Percentiles rank a stretch among this genome's conserved stretches.
Conservation (phyloP, 2,329 filamentous ascomycete species). For the Cladobotryum mycophilum region DNA sequence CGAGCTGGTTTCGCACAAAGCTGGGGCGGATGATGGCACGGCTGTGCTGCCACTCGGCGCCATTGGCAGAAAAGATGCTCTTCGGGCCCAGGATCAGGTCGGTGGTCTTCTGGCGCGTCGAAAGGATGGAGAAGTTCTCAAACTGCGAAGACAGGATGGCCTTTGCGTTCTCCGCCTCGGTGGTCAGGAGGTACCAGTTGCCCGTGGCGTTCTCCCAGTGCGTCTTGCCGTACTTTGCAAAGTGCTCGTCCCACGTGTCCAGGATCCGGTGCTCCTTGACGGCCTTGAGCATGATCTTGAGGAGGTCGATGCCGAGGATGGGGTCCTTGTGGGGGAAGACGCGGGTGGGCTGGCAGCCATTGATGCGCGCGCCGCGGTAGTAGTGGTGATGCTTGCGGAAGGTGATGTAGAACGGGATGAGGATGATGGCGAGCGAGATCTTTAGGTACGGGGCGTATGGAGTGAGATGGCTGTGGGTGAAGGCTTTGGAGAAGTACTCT, state of each 20-base stretch:
- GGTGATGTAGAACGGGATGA: slow-evolving; percentile 11
- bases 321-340: slow-evolving; percentile 47
- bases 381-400: slow-evolving; percentile 15
- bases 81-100: slow-evolving; percentile 41
- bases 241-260: slow-evolving; percentile 26
- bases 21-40: slow-evolving; percentile 47
- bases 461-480: slow-evolving; percentile 2
- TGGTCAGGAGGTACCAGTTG: slow-evolving; percentile 39
- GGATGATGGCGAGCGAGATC: slow-evolving; percentile 12
- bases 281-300: slow-evolving; percentile 33
- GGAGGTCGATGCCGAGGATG: slow-evolving; percentile 46
- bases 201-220: slow-evolving; percentile 27
- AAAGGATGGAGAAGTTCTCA: slow-evolving; percentile 44
- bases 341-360: slow-evolving; percentile 42
- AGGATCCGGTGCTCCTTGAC: slow-evolving; percentile 31
- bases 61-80: slow-evolving; percentile 51
- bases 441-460: slow-evolving; percentile 8
- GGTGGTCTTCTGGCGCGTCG: slow-evolving; percentile 29
- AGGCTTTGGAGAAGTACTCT: slow-evolving; percentile 2
- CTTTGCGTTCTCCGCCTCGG: slow-evolving; percentile 51
- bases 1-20: slow-evolving; percentile 49
- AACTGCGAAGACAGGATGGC: slow-evolving; percentile 46
- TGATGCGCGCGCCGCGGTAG: slow-evolving; percentile 24
- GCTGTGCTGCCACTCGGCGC: slow-evolving; percentile 45
- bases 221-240: slow-evolving; percentile 27